phyloP scores from a whole-genome alignment of 345 rosid genomes.

The Hibiscus tridactylites region DNA sequence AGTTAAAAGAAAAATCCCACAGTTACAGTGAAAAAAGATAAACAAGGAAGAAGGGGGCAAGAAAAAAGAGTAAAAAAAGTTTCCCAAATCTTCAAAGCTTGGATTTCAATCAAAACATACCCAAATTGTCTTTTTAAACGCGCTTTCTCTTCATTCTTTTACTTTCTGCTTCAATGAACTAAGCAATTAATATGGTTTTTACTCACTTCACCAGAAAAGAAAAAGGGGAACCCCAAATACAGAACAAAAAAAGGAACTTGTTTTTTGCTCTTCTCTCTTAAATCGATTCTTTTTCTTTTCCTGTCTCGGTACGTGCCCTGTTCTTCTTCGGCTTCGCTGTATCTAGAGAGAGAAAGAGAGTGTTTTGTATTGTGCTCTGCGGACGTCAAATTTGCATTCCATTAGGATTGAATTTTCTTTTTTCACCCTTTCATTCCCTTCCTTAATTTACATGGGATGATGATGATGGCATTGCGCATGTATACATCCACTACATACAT shows the following conservation, averaged over 20 bases:
- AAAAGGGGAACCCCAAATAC: too few species aligned
- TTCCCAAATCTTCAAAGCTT: conserved; percentile 10
- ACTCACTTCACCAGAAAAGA: background rate
- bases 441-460: background rate
- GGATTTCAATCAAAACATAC: conserved; percentile 5
- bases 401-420: conserved; percentile 37
- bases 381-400: conserved; percentile 67
- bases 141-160: background rate
- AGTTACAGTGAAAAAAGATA: background rate
- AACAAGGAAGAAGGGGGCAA: background rate
- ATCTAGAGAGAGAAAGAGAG: conserved; percentile 32
- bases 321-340: conserved; percentile 76
- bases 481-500: background rate
- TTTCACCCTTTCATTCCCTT: conserved; percentile 18
- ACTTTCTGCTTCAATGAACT: background rate
- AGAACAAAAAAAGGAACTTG: background rate
- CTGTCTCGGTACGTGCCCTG: conserved; percentile 34
- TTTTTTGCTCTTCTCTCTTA: conserved; percentile 8
- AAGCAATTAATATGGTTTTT: conserved; percentile 5
- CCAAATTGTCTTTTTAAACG: conserved; percentile 13
- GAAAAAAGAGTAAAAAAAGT: background rate
- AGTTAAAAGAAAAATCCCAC: background rate
- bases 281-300: conserved; percentile 11
- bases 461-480: background rate
- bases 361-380: conserved; percentile 38